phyloP scores from a whole-genome alignment of 1,139 yeast genomes.

The Sugiyamaella paludigena region DNA sequence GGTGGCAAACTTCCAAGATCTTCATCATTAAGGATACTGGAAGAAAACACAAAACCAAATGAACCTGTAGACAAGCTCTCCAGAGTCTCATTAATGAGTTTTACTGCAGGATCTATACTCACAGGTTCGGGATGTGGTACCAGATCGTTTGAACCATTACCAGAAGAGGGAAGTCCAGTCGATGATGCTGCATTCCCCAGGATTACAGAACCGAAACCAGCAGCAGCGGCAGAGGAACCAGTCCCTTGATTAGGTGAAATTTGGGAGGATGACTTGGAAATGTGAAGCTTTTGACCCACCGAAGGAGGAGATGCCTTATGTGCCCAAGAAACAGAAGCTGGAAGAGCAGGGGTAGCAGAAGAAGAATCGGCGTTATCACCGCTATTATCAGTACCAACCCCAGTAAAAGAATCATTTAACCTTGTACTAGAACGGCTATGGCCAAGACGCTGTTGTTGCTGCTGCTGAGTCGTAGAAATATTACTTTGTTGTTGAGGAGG shows the following conservation, averaged over 20 bases:
- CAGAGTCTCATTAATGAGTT: constrained; percentile 36
- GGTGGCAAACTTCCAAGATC: constrained; percentile 40
- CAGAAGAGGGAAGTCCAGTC: constrained; percentile 11
- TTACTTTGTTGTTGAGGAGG: constrained; percentile 19
- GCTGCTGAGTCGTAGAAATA: constrained; percentile 17
- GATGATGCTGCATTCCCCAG: constrained; percentile 2
- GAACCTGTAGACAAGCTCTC: constrained; percentile 35
- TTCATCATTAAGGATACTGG: constrained; percentile 38
- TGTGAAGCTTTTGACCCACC: constrained; percentile 29
- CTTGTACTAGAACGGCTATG: constrained; percentile 38
- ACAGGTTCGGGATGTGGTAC: constrained; percentile 30
- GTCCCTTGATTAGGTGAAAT: constrained; percentile 15
- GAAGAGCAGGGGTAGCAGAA: constrained; percentile 32
- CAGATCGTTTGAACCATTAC: constrained; percentile 19
- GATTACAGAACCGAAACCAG: not conserved
- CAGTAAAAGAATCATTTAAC: constrained; percentile 30
- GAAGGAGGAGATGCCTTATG: constrained; percentile 33
- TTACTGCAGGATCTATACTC: constrained; percentile 32
- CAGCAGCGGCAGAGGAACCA: constrained; percentile 8
- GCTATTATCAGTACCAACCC: constrained; percentile 19
- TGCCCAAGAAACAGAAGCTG: constrained; percentile 44
- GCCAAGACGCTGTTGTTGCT: constrained; percentile 27
- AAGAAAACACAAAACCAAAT: constrained; percentile 38
- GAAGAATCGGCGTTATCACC: constrained; percentile 16
- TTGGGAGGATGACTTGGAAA: constrained; percentile 9